A percentile compares a stretch with the other conserved stretches of the same genome.
These are phyloP conservation scores for Phytopythium oedochilum DNA, from an alignment of 352 stramenopile genomes.

Conservation along the genomic window DNA sequence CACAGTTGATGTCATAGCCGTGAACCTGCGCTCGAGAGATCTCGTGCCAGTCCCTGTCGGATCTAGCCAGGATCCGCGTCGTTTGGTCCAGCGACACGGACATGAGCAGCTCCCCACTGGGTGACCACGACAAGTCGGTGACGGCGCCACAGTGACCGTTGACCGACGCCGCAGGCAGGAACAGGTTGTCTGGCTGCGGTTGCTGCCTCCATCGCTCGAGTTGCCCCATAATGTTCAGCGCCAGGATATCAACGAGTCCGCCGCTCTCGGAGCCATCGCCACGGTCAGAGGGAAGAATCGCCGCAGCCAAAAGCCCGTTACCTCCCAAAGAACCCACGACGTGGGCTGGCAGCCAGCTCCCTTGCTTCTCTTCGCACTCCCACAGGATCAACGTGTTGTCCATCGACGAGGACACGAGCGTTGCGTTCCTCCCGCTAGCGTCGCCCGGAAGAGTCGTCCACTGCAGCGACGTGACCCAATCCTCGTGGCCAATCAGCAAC, in stretches of 20 bases:
- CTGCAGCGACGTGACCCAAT: slow-evolving; percentile 74
- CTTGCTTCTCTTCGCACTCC: slow-evolving; percentile 16
- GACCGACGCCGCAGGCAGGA: slow-evolving; percentile 41
- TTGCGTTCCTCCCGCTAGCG: neutral
- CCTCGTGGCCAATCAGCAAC: slow-evolving; percentile 66
- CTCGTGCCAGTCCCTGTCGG: slow-evolving; percentile 36
- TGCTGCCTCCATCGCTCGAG: slow-evolving; percentile 66
- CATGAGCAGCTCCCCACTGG: slow-evolving; percentile 52
- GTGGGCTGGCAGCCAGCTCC: slow-evolving; percentile 39
- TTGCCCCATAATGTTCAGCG: slow-evolving; percentile 57
- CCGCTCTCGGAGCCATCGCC: neutral
- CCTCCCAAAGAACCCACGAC: slow-evolving; percentile 57
- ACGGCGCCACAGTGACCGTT: slow-evolving; percentile 53
- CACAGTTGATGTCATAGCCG: slow-evolving; percentile 80
- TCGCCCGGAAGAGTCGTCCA: slow-evolving; percentile 29
- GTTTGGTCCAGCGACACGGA: slow-evolving; percentile 78
- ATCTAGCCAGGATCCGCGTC: slow-evolving; percentile 37
- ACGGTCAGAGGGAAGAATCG: slow-evolving; percentile 21
- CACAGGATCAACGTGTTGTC: slow-evolving; percentile 77
- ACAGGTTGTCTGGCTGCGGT: slow-evolving; percentile 37
- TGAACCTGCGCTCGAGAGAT: slow-evolving; percentile 78
- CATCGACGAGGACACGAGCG: slow-evolving; percentile 67
- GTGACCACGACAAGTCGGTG: slow-evolving; percentile 66
- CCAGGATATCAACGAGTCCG: slow-evolving; percentile 41
- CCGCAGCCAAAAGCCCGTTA: slow-evolving; percentile 42